Base-by-base conservation (phyloP, 2,329 filamentous ascomycete genomes). In the Aureobasidium mangrovei region DNA sequence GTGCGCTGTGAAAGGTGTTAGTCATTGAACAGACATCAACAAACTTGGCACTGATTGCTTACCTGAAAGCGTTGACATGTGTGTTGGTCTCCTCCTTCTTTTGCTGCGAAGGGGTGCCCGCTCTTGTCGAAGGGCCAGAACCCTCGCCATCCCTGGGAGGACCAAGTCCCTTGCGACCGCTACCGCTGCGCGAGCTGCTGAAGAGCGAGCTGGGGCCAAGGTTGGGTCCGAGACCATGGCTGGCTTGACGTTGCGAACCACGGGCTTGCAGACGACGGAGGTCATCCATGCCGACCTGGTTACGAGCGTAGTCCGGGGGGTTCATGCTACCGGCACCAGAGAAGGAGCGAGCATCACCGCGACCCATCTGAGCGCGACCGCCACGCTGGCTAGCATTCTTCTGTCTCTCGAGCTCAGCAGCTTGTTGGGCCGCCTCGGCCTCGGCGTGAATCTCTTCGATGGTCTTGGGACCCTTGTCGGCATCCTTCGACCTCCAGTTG, bases 401-500 rank as follows among this genome's bases (percentile, higher is more conserved):
- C 42, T 74, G 67, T 58, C 78, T 76, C 66, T 82, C 79, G 64
- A 77, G 72, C 65, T 96, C 91, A 54, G 85, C 85, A 57, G 89
- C 88, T 72, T 91, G 91, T 61, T 86, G 83, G 42, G 86, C 86
- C 58, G 85, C 85, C 52, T 81, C 78, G 60, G 89, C 89, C 73
- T 90, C 86, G 56, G 84, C 85, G 68, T 90, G 88, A 61, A 98
- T 88, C 73, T 97, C 88, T 3, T 90, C 83, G 52, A 98, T 86
- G 7, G 93, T 98, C 83, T 96, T 96, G 56, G 93, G 93, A 36
- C 93, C 93, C 77, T 97, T 97, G 73, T 91, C 86, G 73, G 91
- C 86, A 68, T 95, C 89, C 78, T 95, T 96, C 55, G 88, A 90
- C 58, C 79, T 72, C 93, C 93, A 98, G 67, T 80, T 77, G 51